Percentiles rank a stretch among this genome's conserved stretches.
Conservation (phyloP, 2,329 filamentous ascomycete genomes). For the Pestalotiopsis fici region DNA sequence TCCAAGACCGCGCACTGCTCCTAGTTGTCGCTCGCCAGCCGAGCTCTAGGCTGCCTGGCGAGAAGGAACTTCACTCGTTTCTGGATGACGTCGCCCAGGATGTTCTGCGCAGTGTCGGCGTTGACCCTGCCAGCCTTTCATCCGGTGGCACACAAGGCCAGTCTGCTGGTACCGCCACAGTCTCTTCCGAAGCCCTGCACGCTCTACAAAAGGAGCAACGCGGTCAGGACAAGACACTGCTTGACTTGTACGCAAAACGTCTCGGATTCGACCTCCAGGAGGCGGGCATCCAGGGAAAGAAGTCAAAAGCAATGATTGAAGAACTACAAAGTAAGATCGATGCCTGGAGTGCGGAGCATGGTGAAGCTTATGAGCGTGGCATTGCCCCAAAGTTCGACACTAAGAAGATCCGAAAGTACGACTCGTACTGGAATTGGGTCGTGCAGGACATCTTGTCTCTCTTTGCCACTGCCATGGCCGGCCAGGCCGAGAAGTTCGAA, state of each 20-base stretch:
- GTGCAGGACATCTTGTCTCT: slow-evolving; percentile 20
- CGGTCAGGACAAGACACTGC: slow-evolving; percentile 3
- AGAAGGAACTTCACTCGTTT: slow-evolving; percentile 8
- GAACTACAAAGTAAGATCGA: slow-evolving; percentile 17
- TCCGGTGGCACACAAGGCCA: not conserved
- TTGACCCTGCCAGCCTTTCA: slow-evolving; percentile 6
- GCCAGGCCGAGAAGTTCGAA: slow-evolving; percentile 4
- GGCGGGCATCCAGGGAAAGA: not conserved
- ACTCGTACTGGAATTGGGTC: slow-evolving; percentile 38
- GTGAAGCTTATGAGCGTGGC: slow-evolving; percentile 27
- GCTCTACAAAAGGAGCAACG: slow-evolving; percentile 7
- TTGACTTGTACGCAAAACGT: slow-evolving; percentile 11
- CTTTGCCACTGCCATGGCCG: slow-evolving; percentile 2
- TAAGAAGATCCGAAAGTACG: slow-evolving; percentile 26
- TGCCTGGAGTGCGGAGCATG: slow-evolving; percentile 28
- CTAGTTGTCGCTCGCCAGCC: slow-evolving; percentile 2
- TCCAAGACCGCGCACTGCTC: slow-evolving; percentile 8
- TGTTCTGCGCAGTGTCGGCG: not conserved
- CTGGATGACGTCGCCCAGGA: slow-evolving; percentile 6
- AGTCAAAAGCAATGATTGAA: slow-evolving; percentile 8
- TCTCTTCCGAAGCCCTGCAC: slow-evolving; percentile 8
- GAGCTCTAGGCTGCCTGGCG: not conserved
- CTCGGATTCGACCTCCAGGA: slow-evolving; percentile 3
- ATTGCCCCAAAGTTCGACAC: slow-evolving; percentile 29
- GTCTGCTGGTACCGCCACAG: not conserved